Percentiles rank a stretch among this genome's conserved stretches.
These are phyloP conservation scores for Phytophthora brassicae DNA, from an alignment of 352 stramenopile genomes.

Conservation along the genomic window DNA sequence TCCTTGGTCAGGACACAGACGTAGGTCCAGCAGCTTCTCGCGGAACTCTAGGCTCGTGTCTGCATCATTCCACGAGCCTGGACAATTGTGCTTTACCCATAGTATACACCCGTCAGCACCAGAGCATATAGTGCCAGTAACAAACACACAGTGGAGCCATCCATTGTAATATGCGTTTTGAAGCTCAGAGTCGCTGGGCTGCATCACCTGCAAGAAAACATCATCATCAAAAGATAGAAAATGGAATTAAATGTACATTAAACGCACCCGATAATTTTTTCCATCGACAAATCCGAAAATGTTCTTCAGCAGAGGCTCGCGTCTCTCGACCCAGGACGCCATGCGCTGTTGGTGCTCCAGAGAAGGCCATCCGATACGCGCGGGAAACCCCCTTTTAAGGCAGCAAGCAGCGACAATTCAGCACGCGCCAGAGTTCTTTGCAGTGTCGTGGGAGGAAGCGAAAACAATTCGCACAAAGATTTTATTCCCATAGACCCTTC, in stretches of 20 bases:
- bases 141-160: constrained; percentile 1
- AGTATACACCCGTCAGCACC: constrained; percentile 10
- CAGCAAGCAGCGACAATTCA: neutral
- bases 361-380: neutral
- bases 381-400: neutral
- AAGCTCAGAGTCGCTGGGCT: neutral
- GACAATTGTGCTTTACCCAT: constrained; percentile 14
- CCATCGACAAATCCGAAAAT: neutral
- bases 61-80: constrained; percentile 15
- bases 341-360: neutral
- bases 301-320: neutral
- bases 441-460: neutral
- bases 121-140: constrained; percentile 18
- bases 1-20: neutral
- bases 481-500: neutral
- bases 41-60: constrained; percentile 5
- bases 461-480: neutral
- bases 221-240: neutral
- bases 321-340: neutral
- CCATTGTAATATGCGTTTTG: constrained; percentile 11
- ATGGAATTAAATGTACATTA: neutral
- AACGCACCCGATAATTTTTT: neutral
- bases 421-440: neutral
- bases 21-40: neutral
- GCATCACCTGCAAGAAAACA: neutral